Evolutionary conservation across 129 eudicot species (phyloP).

Genomic region (Lactuca sativa): DNA sequence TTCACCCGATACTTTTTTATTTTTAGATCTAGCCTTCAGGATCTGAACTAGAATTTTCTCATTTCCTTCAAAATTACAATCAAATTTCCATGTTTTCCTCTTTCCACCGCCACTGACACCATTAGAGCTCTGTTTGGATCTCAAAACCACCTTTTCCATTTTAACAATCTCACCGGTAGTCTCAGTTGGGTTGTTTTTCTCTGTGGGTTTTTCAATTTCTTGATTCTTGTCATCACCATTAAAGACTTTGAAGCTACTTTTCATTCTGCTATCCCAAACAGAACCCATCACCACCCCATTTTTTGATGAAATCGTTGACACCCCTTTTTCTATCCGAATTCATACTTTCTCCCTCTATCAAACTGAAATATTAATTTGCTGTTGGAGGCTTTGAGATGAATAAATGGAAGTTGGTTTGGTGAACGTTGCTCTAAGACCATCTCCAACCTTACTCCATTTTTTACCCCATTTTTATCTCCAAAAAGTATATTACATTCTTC

Average conservation of each 20-base stretch:
- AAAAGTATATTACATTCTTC: too few relatives aligned
- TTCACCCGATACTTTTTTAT: conserved; percentile 41
- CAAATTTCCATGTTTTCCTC: conserved; percentile 86
- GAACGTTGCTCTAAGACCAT: too few relatives aligned
- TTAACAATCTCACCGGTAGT: conserved; percentile 12
- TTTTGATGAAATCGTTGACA: conserved; percentile 32
- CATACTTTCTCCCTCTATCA: conserved; percentile 34
- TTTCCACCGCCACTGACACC: conserved; percentile 44
- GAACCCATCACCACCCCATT: conserved; percentile 56
- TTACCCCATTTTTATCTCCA: too few relatives aligned
- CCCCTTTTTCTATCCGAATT: conserved; percentile 46
- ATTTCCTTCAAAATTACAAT: conserved; percentile 44
- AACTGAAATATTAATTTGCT: conserved; percentile 18
- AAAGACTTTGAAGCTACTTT: conserved; percentile 72
- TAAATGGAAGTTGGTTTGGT: conserved; percentile 49
- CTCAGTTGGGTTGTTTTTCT: neutral
- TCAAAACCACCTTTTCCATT: conserved; percentile 34
- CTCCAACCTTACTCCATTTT: too few relatives aligned
- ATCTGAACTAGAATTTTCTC: conserved; percentile 53
- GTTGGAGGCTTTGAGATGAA: conserved; percentile 50
- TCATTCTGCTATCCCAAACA: conserved; percentile 84
- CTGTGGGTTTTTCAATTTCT: conserved; percentile 22
- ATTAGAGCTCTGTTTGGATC: conserved; percentile 44
- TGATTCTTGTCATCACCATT: too few relatives aligned
- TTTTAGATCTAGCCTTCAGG: conserved; percentile 51